Percentiles rank a stretch among this genome's conserved stretches.
phyloP scores from a whole-genome alignment of 2,329 filamentous ascomycete genomes.

The Fusarium anguioides region DNA sequence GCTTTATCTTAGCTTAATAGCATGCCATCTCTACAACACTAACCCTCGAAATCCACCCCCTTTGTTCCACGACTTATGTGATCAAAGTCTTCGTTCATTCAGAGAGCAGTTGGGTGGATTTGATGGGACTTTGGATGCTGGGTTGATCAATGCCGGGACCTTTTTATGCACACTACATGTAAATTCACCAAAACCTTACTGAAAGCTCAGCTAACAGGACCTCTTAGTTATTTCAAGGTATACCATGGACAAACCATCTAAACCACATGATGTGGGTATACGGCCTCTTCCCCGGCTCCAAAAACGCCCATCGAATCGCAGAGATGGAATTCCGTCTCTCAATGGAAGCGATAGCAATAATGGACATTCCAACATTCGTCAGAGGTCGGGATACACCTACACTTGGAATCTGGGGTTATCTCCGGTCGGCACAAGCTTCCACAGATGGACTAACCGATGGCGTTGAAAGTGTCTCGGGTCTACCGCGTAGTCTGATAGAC shows the following conservation, averaged over 20 bases:
- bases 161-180: conserved; percentile 34
- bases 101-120: conserved; percentile 12
- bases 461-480: conserved; percentile 43
- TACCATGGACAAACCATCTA: conserved; percentile 24
- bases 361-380: conserved; percentile 40
- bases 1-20: conserved; percentile 17
- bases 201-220: too few relatives aligned
- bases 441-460: background rate
- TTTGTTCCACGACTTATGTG: conserved; percentile 15
- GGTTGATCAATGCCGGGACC: conserved; percentile 10
- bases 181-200: background rate
- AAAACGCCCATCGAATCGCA: conserved; percentile 4
- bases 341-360: conserved; percentile 33
- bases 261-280: conserved; percentile 36
- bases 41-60: conserved; percentile 11
- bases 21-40: conserved; percentile 21
- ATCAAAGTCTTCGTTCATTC: conserved; percentile 24
- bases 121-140: conserved; percentile 6
- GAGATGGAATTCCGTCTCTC: conserved; percentile 6
- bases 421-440: conserved; percentile 9
- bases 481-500: conserved; percentile 45
- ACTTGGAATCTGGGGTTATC: conserved; percentile 25
- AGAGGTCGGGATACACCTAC: conserved; percentile 18
- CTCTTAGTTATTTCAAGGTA: conserved; percentile 33
- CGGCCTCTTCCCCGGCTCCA: conserved; percentile 10